A percentile compares a stretch with the other conserved stretches of the same genome.
phyloP scores from a whole-genome alignment of 768 basidiomycete species.

The Lactarius akahatsu region DNA sequence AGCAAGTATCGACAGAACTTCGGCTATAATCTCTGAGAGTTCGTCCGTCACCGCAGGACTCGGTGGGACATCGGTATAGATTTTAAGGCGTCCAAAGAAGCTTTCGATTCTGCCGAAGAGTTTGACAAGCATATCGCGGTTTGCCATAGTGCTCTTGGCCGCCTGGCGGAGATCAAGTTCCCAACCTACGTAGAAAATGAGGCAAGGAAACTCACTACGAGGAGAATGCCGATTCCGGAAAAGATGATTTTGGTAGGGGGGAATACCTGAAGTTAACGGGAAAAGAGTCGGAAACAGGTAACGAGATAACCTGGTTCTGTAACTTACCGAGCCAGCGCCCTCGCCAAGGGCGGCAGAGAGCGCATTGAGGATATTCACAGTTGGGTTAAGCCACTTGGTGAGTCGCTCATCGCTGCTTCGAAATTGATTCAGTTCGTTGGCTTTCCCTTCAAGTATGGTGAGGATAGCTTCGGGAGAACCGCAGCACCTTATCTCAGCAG shows the following conservation, averaged over 20 bases:
- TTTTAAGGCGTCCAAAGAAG: not conserved
- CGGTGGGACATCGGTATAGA: not conserved
- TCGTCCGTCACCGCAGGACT: not conserved
- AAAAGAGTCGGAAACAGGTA: too few relatives aligned
- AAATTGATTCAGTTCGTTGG: too few relatives aligned
- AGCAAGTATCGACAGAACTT: not conserved
- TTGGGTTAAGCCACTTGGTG: too few relatives aligned
- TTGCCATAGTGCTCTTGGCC: not conserved
- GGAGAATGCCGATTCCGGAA: not conserved
- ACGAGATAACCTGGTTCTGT: too few relatives aligned
- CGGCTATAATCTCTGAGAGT: not conserved
- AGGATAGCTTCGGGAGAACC: too few relatives aligned
- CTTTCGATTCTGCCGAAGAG: not conserved
- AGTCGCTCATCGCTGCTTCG: too few relatives aligned
- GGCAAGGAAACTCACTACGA: not conserved
- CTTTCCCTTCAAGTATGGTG: too few relatives aligned
- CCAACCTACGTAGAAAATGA: not conserved
- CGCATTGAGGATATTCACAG: too few relatives aligned
- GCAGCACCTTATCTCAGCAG: too few relatives aligned
- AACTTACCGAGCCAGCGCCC: too few relatives aligned
- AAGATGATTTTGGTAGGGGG: not conserved
- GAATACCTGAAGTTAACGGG: too few relatives aligned
- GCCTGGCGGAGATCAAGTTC: not conserved
- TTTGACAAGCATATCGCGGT: not conserved
- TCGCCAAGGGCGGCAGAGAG: too few relatives aligned